Evolutionary conservation across 192 early-diverging fungal species (phyloP), one percentile per base, ranked within the genome.

Genomic region (Coemansia nantahalensis): DNA sequence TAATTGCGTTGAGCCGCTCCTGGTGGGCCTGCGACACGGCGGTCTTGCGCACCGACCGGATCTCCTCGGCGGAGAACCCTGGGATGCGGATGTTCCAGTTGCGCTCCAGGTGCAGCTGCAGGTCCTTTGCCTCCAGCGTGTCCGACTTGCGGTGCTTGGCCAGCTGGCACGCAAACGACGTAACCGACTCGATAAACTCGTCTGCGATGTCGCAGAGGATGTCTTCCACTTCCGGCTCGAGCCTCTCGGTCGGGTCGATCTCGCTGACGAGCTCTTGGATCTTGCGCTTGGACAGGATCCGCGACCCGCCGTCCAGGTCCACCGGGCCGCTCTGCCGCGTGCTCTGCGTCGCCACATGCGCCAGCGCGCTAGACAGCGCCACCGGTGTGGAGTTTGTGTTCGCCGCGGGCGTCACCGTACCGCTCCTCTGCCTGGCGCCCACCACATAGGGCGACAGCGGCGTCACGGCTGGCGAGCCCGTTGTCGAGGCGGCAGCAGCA

Each of bases 61-160:
- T 88, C 56, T 86, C 85, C 60, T 90, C 88, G n/a, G 86, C 80
- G 0, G 88, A 85, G 61, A 90, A 92, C 11, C 90, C 90, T 42
- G 90, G 90, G 57, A 93, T 90, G 43, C 90, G 84, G 42, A 93
- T 86, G 46, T 90, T 93, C 88, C 87, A 93, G 56, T 89, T 93
- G 15, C 89, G 82, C 73, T 93, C 90, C 79, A 93, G 72, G 48
- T 91, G 86, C 45, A 93, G 73, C 56, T 93, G 87, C 32, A 94
- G 64, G 62, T 94, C 91, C 61, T 88, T 90, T n/a, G 89, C 85
- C 59, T 90, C 88, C 30, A 91, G 54, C 18, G 83, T 83, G 43
- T 82, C 74, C 5, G 89, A 86, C 46, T 85, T 84, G 38, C 91
- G 79, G 66, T 94, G 91, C 54, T 86, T 89, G 12, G 91, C 91